These are phyloP conservation scores for Nannizzia gypsea DNA, from an alignment of 2,329 filamentous ascomycete species.

Conservation along the genomic window DNA sequence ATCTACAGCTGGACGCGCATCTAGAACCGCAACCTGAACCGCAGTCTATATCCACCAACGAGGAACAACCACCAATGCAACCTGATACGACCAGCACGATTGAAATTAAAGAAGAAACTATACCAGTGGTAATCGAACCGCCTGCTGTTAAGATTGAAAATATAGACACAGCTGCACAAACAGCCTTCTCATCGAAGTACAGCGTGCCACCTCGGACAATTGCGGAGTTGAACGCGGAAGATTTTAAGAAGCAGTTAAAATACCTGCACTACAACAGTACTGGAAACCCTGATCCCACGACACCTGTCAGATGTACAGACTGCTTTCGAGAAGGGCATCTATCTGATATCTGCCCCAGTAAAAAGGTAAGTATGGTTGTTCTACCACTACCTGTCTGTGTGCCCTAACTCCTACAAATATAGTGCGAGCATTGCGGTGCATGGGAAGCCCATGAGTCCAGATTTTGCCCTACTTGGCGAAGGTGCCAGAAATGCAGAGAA, in stretches of 20 bases:
- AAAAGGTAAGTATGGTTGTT: constrained; percentile 26
- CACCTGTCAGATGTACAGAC: constrained; percentile 32
- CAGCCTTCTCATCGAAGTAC: constrained; percentile 25
- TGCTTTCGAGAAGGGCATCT: constrained; percentile 35
- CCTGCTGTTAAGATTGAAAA: background rate
- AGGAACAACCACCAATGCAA: background rate
- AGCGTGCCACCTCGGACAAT: constrained; percentile 24
- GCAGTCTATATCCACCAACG: background rate
- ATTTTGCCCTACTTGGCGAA: constrained; percentile 30
- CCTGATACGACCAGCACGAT: background rate
- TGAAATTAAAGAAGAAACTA: background rate
- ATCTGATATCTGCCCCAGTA: constrained; percentile 31
- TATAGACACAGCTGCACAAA: constrained; percentile 24
- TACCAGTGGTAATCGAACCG: background rate
- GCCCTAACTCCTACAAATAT: constrained; percentile 4
- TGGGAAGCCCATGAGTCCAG: constrained; percentile 31
- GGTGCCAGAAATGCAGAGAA: constrained; percentile 48
- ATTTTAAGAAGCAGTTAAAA: constrained; percentile 31
- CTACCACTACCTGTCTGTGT: background rate
- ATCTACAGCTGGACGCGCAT: background rate
- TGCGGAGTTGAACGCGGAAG: constrained; percentile 27
- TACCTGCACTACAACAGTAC: constrained; percentile 31
- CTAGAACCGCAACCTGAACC: background rate
- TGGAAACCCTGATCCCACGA: constrained; percentile 29
- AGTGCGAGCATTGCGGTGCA: constrained; percentile 34